Base-by-base conservation (phyloP, 257 asterid genomes). In the Solanum chiquidenum region DNA sequence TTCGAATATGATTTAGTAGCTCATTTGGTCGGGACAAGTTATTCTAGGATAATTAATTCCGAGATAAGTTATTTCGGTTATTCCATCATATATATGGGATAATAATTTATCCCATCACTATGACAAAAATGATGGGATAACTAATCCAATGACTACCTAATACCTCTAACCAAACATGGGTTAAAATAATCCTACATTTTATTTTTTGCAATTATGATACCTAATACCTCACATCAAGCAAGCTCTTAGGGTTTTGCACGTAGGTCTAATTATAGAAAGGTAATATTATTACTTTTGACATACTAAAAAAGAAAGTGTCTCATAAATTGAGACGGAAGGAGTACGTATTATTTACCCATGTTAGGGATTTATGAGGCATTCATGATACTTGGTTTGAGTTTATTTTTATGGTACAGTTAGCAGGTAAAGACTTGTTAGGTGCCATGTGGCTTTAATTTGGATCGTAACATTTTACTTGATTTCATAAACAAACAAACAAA, bases 31-130 rank as follows among this genome's bases (percentile, higher is more conserved):
- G 2, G 2, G 52, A 13, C 7, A 13, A 46, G 20, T 46, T 46
- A 46, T 46, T 0, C 0, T 0, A 46, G 2, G 6, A 12, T 46
- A 46, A 46, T 46, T 46, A 46, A 46, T 46, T 46, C 1, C 2
- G 7, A 12, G 55, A 46, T 12, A 46, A 46, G 52, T 46, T 46
- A 46, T 46, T 46, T 12, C 13, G 44, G 44, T 38, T 38, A 38
- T 38, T 38, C 12, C 52, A 44, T 44, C 52, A 42, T 42, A 42
- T 3, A 44, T 44, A 44, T 44, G 52, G 0, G 52, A 44, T 12
- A 44, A 44, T 0, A 44, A 44, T 0, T 0, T 4, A 44, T 12
- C 18, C 0, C 55, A 4, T 12, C 7, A 13, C 55, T 46, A 46
- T 46, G 55, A 0, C 55, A 46, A 46, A 46, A 46, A 46, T 46